Base-by-base conservation (phyloP, 805 yeast species). In the Limtongia smithiae region DNA sequence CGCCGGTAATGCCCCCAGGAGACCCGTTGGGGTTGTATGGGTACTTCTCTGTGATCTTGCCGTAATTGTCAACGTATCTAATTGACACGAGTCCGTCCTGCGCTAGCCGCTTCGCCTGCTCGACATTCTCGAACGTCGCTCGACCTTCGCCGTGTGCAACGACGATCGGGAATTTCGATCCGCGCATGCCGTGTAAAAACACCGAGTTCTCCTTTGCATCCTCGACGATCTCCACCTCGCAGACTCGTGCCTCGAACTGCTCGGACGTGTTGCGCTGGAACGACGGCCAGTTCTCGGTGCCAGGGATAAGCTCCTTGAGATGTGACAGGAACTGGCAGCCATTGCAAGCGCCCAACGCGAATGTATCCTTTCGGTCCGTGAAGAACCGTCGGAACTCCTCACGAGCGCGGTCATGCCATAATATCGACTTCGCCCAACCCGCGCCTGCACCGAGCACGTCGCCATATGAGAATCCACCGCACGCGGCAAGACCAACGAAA, bases 101-200 rank as follows among this genome's bases (percentile, higher is more conserved):
- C 51, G 73, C 71, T 64, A 89, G 83, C 8, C 66, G 63, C 30
- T 71, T 68, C 54, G 77, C 67, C 50, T 75, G 71, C 22, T 68
- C 73, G 8, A 68, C 72, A 27, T 68, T 54, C 37, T 71, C 70
- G 67, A 91, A 93, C 37, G 75, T 69, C 12, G 97, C 97, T 62
- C 87, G 79, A 62, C 98, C 98, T 73, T 93, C 98, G 61, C 98
- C 98, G 66, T 93, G 98, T 3, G 98, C 98, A 59, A 93, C 97
- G 18, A 94, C 96, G 70, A 93, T 88, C 46, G 98, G 98, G 62
- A 93, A 70, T 62, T 81, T 80, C 6, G 97, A 87, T n/a, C 96
- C 95, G 62, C 81, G 77, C 97, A 93, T 89, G 46, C 85, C 87
- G 50, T 83, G 78, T 61, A 90, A 79, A 77, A 93, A 91, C 47